Evolutionary conservation across 2,329 filamentous ascomycete genomes (phyloP), one percentile per base, ranked within the genome.

Genomic region (Aureobasidium sp.): DNA sequence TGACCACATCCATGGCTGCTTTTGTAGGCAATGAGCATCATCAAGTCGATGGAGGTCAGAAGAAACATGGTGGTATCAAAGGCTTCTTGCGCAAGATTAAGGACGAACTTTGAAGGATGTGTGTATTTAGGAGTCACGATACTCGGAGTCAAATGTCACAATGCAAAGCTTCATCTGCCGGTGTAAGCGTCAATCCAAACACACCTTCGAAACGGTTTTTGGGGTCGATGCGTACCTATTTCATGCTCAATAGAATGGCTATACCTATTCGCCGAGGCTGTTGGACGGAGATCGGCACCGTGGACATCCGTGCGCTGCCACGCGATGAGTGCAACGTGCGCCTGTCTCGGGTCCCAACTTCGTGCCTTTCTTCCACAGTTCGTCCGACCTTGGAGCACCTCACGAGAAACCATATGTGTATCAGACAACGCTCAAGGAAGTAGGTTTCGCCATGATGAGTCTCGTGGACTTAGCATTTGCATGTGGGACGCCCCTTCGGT

Each of bases 1-100:
- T 71, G 42, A 74, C 73, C 49, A 64, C 39, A 9, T 41, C 34
- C 3, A 57, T 55, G 42, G 25, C 32, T n/a, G 34, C 27, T n/a
- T 49, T 62, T 21, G 52, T 54, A 3, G 59, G 59, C 21, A 61
- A 45, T 11, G 48, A 25, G 29, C 45, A 54, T 29, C 55, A 61
- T 0, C 16, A 59, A 16, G 21, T 34, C 6, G 39, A 55, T 15
- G 52, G 52, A 16, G 54, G 30, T 21, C 27, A 52, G 15, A 57
- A 62, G 61, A 47, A 63, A n/a, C 50, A 63, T 3, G 42, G 59
- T 41, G 47, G 53, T 25, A 41, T 64, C 32, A 50, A 39, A 8
- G 61, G 57, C 11, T 39, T 63, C 29, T 32, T 64, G 37, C 52
- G 61, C 13, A 63, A 59, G 47, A 49, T 64, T 58, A 64, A 61